These are phyloP conservation scores for Saprolegnia parasitica DNA, from an alignment of 352 stramenopile genomes.

Conservation along the genomic window DNA sequence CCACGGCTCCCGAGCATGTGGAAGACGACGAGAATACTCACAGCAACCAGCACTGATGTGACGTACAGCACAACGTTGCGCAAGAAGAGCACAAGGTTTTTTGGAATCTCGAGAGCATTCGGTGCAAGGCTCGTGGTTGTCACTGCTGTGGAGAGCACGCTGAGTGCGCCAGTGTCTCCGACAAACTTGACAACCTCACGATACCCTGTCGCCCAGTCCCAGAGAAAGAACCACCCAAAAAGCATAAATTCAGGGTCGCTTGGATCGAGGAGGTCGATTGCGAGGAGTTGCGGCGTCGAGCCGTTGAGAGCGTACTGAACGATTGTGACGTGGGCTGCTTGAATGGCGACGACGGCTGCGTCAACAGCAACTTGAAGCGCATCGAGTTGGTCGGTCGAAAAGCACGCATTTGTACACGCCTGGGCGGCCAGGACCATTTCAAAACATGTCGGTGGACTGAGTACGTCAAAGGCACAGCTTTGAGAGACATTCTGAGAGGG, in stretches of 20 bases:
- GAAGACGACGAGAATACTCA: not conserved
- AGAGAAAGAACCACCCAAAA: constrained; percentile 14
- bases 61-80: not conserved
- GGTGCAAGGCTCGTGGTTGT: not conserved
- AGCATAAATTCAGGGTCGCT: not conserved
- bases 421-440: not conserved
- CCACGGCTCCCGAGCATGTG: constrained; percentile 16
- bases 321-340: not conserved
- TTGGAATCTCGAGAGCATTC: constrained; percentile 7
- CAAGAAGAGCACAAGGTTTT: not conserved
- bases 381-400: not conserved
- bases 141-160: not conserved
- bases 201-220: constrained; percentile 8
- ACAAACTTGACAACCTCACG: constrained; percentile 11
- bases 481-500: not conserved
- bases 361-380: not conserved
- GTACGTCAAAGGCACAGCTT: not conserved
- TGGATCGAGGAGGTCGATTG: not conserved
- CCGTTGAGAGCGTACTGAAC: constrained; percentile 1
- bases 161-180: not conserved
- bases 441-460: not conserved
- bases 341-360: not conserved
- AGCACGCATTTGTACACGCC: not conserved
- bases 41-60: not conserved
- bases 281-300: not conserved